Base-by-base conservation (phyloP, 352 stramenopile species). In the Pythium grandisporangium region DNA sequence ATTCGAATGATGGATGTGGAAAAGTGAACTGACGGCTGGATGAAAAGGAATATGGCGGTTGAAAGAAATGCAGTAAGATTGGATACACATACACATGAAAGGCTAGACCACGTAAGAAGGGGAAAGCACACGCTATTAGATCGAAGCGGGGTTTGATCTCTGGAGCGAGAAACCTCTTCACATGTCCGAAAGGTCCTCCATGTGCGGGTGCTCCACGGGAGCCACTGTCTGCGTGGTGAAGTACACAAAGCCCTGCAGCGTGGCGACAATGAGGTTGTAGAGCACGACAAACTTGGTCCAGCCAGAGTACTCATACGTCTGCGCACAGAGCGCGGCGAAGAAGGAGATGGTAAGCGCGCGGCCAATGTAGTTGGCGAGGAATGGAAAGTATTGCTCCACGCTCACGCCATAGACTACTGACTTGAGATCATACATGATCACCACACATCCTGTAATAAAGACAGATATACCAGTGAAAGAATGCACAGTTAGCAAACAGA, bases 361-460 rank as follows among this genome's bases (percentile, higher is more conserved):
- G n/a, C 79, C 79, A 14, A 93, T 78, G 55, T 90, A 90, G 53
- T 89, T 93, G 52, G 76, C 74, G 8, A 93, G 52, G 51, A 93
- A 93, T n/a, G 79, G 79, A 34, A 93, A 73, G 53, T 84, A 93
- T 51, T 68, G 58, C 55, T 93, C 79, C 41, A 93, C 62, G 37
- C 73, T 88, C 43, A 93, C 55, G 43, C 76, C 75, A 50, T 87
- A 74, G 23, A 93, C 73, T 37, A 90, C 63, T 12, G 74, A 84
- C 58, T 93, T 93, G 33, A 93, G 60, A 51, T 93, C 79, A 40
- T 85, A 90, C 46, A 93, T 60, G 40, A 93, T 84, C 45, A 86
- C 67, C 4, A 55, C 57, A n/a, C 58, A 66, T 19, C 78, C 75
- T 87, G 55, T 0, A 38, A 32, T 8, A 21, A 17, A 32, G 10